A percentile compares a stretch with the other conserved stretches of the same genome.
Evolutionary conservation across 2,329 filamentous ascomycete genomes (phyloP).

Genomic region (Metarhizium album): DNA sequence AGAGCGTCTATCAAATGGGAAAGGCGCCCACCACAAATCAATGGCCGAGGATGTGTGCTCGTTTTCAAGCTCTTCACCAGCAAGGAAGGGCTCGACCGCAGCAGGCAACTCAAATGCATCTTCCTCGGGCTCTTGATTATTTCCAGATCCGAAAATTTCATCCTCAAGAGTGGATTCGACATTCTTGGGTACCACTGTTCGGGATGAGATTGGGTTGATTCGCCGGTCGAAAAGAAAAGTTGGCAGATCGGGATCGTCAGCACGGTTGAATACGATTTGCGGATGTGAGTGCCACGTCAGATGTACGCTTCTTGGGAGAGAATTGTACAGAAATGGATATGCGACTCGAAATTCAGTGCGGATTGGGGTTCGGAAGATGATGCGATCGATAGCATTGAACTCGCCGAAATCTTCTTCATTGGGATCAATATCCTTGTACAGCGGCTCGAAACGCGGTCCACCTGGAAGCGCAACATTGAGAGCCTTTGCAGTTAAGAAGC

Average conservation of each 20-base stretch:
- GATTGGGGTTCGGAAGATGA: slow-evolving; percentile 93
- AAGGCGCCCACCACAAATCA: slow-evolving; percentile 95
- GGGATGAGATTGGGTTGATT: slow-evolving; percentile 94
- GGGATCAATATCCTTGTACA: slow-evolving; percentile 97
- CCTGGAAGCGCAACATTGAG: slow-evolving; percentile 96
- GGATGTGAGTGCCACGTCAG: slow-evolving; percentile 90
- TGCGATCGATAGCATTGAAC: slow-evolving; percentile 98
- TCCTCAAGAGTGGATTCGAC: slow-evolving; percentile 88
- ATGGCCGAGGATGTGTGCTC: slow-evolving; percentile 86
- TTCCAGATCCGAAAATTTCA: slow-evolving; percentile 76
- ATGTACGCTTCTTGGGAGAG: slow-evolving; percentile 85
- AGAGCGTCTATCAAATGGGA: slow-evolving; percentile 87
- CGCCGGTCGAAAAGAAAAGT: slow-evolving; percentile 97
- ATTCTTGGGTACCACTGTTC: slow-evolving; percentile 89
- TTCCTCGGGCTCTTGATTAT: slow-evolving; percentile 63
- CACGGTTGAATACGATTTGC: slow-evolving; percentile 80
- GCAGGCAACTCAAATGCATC: slow-evolving; percentile 75
- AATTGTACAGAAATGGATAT: slow-evolving; percentile 93
- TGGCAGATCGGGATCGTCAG: slow-evolving; percentile 79
- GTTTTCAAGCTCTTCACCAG: slow-evolving; percentile 79
- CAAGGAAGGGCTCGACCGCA: slow-evolving; percentile 77
- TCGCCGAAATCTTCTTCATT: slow-evolving; percentile 99
- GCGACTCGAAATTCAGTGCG: slow-evolving; percentile 92
- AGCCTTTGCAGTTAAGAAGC: slow-evolving; percentile 91
- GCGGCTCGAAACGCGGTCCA: slow-evolving; percentile 87